Evolutionary conservation across 306 rosid genomes (phyloP), one percentile per base, ranked within the genome.

Genomic region (Fragaria iinumae): DNA sequence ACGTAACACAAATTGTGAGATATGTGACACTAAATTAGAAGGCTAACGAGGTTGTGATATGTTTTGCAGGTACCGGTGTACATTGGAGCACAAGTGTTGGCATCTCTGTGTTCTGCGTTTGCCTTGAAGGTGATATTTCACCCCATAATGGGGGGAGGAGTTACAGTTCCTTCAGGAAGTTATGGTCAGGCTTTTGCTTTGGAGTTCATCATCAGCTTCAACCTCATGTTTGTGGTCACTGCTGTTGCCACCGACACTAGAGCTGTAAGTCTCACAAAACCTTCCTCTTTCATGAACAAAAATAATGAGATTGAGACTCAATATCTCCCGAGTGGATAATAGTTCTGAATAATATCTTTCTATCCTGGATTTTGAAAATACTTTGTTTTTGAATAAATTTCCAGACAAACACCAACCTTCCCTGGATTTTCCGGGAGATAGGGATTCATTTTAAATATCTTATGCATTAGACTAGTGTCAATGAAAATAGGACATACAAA

Each of bases 211-310:
- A 95, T 92, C 78, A 77, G 78, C 79, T 95, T 92, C 80, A 92
- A 90, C 83, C 97, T 95, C 83, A 95, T 92, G 97, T 95, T 95
- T 57, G 97, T 92, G 64, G 86, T 89, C 84, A 95, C 98, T n/a
- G 98, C 88, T 0, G 96, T 95, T 0, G 97, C 98, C 81, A 95
- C 96, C 67, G 97, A 90, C 80, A 90, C 95, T 1, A 85, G 95
- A 80, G 97, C 96, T 47, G 96, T 95, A 73, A 82, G 97, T 83
- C 16, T 67, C 4, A 55, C 67, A 29, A 14, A 56, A 2, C 32
- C 14, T 34, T 5, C 44, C 44, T 59, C 12, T 63, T 43, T 66
- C 29, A 18, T 60, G 13, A 3, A 16, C 62, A 34, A 49, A 34
- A 49, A 49, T 53, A 50, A 29, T 60, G 49, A 38, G 76, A 3